Percentiles rank a stretch among this genome's conserved stretches.
phyloP scores from a whole-genome alignment of 371 early-diverging fungal species.

The Mortierella sp. region DNA sequence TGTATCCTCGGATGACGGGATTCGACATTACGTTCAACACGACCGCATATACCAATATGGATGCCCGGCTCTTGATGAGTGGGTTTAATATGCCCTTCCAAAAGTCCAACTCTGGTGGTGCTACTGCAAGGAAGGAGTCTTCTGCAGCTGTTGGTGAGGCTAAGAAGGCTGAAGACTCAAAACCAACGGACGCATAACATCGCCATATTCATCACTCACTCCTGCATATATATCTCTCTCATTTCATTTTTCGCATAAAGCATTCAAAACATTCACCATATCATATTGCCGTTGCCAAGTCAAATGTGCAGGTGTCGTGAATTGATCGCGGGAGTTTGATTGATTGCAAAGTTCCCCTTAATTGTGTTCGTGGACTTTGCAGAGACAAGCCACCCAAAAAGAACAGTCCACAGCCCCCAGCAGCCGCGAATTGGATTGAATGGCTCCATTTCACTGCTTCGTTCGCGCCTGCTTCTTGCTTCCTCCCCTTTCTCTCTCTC shows the following conservation, averaged over 20 bases:
- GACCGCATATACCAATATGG: slow-evolving; percentile 84
- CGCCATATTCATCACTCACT: background rate
- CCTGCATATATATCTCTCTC: background rate
- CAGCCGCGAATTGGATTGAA: background rate
- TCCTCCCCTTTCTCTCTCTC: background rate
- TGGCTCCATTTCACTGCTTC: background rate
- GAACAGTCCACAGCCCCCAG: background rate
- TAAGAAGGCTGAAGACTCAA: background rate
- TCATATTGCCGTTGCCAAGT: background rate
- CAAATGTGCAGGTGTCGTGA: background rate
- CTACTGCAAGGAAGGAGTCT: slow-evolving; percentile 15
- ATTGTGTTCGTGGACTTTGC: background rate
- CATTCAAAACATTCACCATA: background rate
- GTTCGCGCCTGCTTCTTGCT: background rate
- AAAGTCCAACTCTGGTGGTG: slow-evolving; percentile 11
- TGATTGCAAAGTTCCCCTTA: background rate
- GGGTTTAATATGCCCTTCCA: slow-evolving; percentile 93
- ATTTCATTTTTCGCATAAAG: background rate
- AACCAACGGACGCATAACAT: background rate
- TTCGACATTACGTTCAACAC: slow-evolving; percentile 90
- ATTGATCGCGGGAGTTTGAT: background rate
- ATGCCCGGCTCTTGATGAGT: slow-evolving; percentile 88
- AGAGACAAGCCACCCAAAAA: slow-evolving; percentile 11
- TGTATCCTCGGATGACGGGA: slow-evolving; percentile 90
- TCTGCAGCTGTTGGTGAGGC: background rate